These are phyloP conservation scores for Tilletia horrida DNA, from an alignment of 1,284 basidiomycete genomes.

Conservation along the genomic window DNA sequence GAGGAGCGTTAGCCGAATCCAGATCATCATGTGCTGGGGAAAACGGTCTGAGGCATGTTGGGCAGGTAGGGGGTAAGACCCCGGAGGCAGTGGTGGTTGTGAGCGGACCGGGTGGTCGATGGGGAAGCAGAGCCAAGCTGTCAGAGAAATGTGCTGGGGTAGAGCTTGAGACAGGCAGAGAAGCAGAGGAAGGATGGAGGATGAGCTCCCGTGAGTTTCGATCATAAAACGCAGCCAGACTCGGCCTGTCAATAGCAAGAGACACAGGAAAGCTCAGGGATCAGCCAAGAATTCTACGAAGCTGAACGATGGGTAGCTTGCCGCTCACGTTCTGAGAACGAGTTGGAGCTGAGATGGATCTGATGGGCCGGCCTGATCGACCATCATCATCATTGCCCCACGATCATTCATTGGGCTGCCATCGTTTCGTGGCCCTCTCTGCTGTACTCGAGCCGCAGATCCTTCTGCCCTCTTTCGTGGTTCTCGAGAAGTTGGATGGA, in stretches of 20 bases:
- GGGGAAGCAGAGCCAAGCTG: constrained; percentile 4
- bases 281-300: neutral
- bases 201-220: constrained; percentile 31
- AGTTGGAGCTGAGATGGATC: constrained; percentile 32
- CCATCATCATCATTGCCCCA: neutral
- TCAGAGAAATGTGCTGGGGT: neutral
- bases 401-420: neutral
- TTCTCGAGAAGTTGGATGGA: too few species aligned
- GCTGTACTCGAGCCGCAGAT: too few species aligned
- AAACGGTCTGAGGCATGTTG: constrained; percentile 31
- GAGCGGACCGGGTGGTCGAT: constrained; percentile 3
- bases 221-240: constrained; percentile 43
- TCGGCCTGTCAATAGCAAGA: constrained; percentile 18
- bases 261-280: too few species aligned
- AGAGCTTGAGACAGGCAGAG: neutral
- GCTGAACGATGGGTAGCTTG: neutral
- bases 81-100: neutral
- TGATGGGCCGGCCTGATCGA: neutral
- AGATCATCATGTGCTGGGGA: neutral
- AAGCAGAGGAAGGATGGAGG: constrained; percentile 24
- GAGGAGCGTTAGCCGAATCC: neutral
- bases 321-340: constrained; percentile 34
- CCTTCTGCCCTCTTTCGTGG: too few species aligned
- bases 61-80: constrained; percentile 23
- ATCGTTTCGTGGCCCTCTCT: neutral